Evolutionary conservation across 2,329 filamentous ascomycete species (phyloP), one percentile per base, ranked within the genome.

Genomic region (Clonostachys chloroleuca): DNA sequence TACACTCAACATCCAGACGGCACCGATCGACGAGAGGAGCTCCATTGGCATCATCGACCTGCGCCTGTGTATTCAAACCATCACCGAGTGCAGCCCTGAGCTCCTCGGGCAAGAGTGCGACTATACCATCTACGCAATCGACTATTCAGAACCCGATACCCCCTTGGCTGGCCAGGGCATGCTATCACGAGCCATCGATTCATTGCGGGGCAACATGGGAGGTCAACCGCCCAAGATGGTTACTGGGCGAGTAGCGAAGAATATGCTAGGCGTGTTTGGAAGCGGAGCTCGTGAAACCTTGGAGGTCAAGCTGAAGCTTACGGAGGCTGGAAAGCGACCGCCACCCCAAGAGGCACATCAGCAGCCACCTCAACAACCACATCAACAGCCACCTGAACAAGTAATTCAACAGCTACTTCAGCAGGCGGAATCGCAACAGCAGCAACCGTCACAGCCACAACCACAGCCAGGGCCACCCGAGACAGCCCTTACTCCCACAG

Each of bases 61-160:
- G 46, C 86, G 86, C 55, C 86, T 86, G 52, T 97, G 94, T 66
- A 81, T 96, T 42, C 84, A 92, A 63, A 89, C 92, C 48, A 86
- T 99, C 50, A 72, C 75, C 20, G 73, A 81, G 48, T 80, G 77
- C 70, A 97, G 94, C 62, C 94, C 94, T 36, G 94, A 99, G 69
- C 78, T 99, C 42, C 57, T 59, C 9, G 81, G 61, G 74, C 86
- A 73, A 63, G 86, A 69, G 70, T 70, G 81, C 66, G 92, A 99
- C 69, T 99, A 94, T 69, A 94, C 91, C n/a, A 84, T 99, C 48
- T 99, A 99, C 68, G 91, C 92, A 33, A 89, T 90, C 71, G 94
- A 99, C 66, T 97, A 92, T 66, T 96, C 94, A 12, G 94, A 99
- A 68, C 88, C 89, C 53, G 92, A 96, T 61, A 89, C 86, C 16